Base-by-base conservation (phyloP, 208 protist species). In the Sergeia podlipaevii region DNA sequence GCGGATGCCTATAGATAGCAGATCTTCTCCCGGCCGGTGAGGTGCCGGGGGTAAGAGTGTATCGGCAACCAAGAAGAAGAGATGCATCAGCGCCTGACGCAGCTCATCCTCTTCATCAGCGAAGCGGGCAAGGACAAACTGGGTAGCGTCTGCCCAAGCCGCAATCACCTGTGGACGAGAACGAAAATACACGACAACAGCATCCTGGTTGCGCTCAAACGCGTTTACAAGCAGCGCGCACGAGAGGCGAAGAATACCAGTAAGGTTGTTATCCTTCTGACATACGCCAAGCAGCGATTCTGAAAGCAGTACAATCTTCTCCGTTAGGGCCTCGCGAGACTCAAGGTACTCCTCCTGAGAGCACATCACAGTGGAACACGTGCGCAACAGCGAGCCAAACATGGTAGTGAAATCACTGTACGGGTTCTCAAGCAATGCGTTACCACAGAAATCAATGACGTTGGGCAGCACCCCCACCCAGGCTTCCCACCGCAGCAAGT, bases 21-120 rank as follows among this genome's bases (percentile, higher is more conserved):
- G n/a, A n/a, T n/a, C n/a, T n/a, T n/a, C n/a, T n/a, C n/a, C n/a
- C n/a, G n/a, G n/a, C 18, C 13, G 27, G 39, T 29, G 4, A 55
- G 57, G 56, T 37, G 57, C 44, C 4, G 64, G 32, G n/a, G 74
- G 82, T 47, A 89, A 49, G 39, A 89, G 54, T 29, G 67, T 63
- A 37, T 89, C 75, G 15, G 64, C 84, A 33, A 95, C 56, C 10
- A 91, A 33, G 59, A 67, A 89, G 36, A 86, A 89, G 6, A 95
- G 53, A 43, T 85, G 79, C 74, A 92, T 75, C 33, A 95, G 70
- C 29, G 71, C 65, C 45, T 80, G 71, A 15, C 80, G 77, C 23
- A 90, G 65, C 38, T 95, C 88, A 17, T 80, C 70, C 53, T 92
- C 81, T 42, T 82, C 77, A 41, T 70, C 59, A 21, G 71, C 74